Base-by-base conservation (phyloP, 164 flowering plant genomes). In the Stephania yunnanensis region DNA sequence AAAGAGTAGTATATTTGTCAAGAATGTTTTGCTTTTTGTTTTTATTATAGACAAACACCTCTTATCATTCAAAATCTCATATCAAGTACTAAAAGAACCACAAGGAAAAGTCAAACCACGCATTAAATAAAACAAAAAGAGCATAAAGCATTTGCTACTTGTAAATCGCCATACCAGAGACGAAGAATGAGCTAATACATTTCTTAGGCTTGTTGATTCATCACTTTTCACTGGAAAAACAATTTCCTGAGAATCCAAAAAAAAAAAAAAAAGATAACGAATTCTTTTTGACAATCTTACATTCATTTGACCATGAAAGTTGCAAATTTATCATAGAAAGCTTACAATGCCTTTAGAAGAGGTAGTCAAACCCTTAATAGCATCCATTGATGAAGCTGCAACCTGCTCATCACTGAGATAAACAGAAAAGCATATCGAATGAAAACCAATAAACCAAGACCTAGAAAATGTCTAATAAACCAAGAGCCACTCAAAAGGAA, bases 331-430 rank as follows among this genome's bases (percentile, higher is more conserved):
- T 69, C 42, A 45, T 11, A 70, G 69, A 73, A 29, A 73, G 46
- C 89, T 83, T 82, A 92, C 99, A 83, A 89, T 79, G 82, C 97
- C 98, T 78, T 83, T 73, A 12, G 85, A 85, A 80, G 76, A 84
- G 61, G 78, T 72, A 75, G 93, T 93, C 78, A 95, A 84, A 80
- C 76, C 78, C 81, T 74, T 83, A 64, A 93, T 89, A 73, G 96
- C 92, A 75, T 91, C 93, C 73, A 75, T 87, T 78, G 97, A 82
- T 50, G 95, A 87, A 81, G 86, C 70, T 58, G 97, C 87, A 22
- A 88, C 91, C 80, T 78, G 85, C 82, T 92, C 99, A 81, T 93
- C 80, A 58, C 98, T 95, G 75, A 42, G 82, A 36, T 63, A 74
- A 7, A 75, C 42, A 79, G 75, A 72, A n/a, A 46, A 65, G 58